phyloP scores from a whole-genome alignment of 495 filamentous ascomycete species.

The Xylaria sp. region DNA sequence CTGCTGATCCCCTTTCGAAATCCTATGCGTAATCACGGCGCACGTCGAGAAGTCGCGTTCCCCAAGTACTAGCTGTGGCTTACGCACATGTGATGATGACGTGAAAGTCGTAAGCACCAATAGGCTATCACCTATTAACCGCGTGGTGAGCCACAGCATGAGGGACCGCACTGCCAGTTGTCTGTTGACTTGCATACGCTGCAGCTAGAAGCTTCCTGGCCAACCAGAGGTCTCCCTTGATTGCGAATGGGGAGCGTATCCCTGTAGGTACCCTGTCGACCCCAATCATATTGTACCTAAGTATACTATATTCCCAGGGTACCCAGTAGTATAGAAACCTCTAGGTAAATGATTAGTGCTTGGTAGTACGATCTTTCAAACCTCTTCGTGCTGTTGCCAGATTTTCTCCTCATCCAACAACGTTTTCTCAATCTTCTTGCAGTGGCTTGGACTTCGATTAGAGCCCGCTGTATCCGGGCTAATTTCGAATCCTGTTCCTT shows the following conservation, averaged over 20 bases:
- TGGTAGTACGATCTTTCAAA: conserved; percentile 6
- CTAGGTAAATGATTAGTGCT: neutral
- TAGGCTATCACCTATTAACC: neutral
- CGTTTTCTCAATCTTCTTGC: neutral
- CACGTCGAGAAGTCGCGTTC: conserved; percentile 9
- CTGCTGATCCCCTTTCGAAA: neutral
- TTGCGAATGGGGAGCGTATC: conserved; percentile 11
- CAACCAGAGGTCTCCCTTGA: neutral
- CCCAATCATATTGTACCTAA: no score
- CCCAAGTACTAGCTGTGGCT: conserved; percentile 15
- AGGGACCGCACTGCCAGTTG: neutral
- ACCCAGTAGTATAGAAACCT: neutral
- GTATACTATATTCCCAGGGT: no score
- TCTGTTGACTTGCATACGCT: conserved; percentile 7
- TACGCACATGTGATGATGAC: conserved; percentile 19
- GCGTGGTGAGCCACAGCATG: conserved; percentile 1
- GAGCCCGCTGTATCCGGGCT: conserved; percentile 1
- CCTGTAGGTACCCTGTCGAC: neutral
- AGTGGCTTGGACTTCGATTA: neutral
- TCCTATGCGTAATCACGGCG: neutral
- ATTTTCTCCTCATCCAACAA: conserved; percentile 12
- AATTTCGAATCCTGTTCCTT: neutral
- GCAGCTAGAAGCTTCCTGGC: neutral
- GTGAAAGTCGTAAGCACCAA: conserved; percentile 7
- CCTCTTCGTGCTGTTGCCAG: conserved; percentile 12